Evolutionary conservation across 1,284 basidiomycete genomes (phyloP), one percentile per base, ranked within the genome.

Genomic region (Irpex lacteus): DNA sequence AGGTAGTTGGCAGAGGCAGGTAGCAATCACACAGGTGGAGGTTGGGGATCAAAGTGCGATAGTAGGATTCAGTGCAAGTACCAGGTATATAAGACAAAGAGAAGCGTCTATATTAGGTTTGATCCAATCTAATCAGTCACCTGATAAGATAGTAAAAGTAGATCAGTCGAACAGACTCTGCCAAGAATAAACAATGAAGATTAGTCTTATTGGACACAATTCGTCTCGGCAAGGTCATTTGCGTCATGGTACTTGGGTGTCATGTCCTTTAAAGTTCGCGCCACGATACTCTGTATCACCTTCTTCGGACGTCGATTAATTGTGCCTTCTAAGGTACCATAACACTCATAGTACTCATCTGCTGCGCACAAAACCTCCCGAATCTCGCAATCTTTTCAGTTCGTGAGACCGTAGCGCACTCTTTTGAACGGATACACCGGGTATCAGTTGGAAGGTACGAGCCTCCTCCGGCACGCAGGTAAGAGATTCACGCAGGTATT

Each of bases 291-390:
- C 40, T 26, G 26, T 4, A 26, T 11, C 40, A 44, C 8, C 40
- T 44, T 44, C 40, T 44, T 44, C 15, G 11, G 40, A 15, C 40
- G 40, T 44, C 40, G 40, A 44, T 15, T 44, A 44, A 44, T 15
- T 15, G 15, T 9, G 38, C 40, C 40, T 9, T 5, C 2, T 44
- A 11, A 54, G 19, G 19, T 7, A 54, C 11, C 11, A 2, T 54
- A 18, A 54, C 53, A 34, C 19, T 34, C 32, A 21, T 5, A 2
- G 15, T 50, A 19, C 4, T n/a, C 19, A 19, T 50, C 19, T 54
- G 11, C 32, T 44, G 77, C 76, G 40, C 40, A 44, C 40, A 44
- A 44, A 44, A 44, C 40, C 40, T 44, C 40, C 40, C 40, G 40
- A 6, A 44, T 44, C 15, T 44, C 40, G 8, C 40, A 9, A 44